Percentiles rank a stretch among this genome's conserved stretches.
Conservation (phyloP, 352 stramenopile species). For the Pythium pyrilobum region DNA sequence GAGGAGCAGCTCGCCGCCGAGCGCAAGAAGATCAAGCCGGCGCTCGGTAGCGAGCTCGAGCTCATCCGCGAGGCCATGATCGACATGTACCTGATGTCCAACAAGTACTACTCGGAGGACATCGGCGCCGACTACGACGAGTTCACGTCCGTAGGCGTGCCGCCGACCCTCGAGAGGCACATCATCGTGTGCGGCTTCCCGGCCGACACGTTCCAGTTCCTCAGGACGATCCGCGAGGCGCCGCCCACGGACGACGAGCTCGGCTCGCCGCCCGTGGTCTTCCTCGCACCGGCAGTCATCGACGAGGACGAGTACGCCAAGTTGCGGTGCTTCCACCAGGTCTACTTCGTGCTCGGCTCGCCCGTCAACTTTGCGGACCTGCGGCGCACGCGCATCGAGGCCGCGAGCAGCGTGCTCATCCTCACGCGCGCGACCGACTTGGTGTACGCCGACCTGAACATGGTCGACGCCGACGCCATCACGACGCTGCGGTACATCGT, state of each 20-base stretch:
- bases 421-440: slow-evolving; percentile 43
- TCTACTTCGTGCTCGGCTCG: slow-evolving; percentile 70
- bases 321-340: slow-evolving; percentile 41
- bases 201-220: slow-evolving; percentile 56
- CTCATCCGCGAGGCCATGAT: slow-evolving; percentile 56
- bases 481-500: slow-evolving; percentile 79
- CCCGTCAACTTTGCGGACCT: slow-evolving; percentile 72
- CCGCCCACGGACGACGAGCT: slow-evolving; percentile 32
- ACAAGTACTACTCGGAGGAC: slow-evolving; percentile 18
- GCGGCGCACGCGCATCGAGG: slow-evolving; percentile 58
- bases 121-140: slow-evolving; percentile 38
- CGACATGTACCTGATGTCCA: slow-evolving; percentile 40
- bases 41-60: slow-evolving; percentile 50
- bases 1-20: slow-evolving; percentile 18
- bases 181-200: slow-evolving; percentile 74
- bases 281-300: slow-evolving; percentile 42
- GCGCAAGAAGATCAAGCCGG: slow-evolving; percentile 56
- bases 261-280: slow-evolving; percentile 45
- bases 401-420: slow-evolving; percentile 54
- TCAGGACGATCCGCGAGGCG: slow-evolving; percentile 63
- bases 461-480: slow-evolving; percentile 79
- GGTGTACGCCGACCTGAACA: slow-evolving; percentile 68
- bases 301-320: slow-evolving; percentile 52
- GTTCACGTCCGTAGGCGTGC: slow-evolving; percentile 39
- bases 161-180: slow-evolving; percentile 34